phyloP scores from a whole-genome alignment of 108 stramenopile genomes.

The Mediolabrus comicus region DNA sequence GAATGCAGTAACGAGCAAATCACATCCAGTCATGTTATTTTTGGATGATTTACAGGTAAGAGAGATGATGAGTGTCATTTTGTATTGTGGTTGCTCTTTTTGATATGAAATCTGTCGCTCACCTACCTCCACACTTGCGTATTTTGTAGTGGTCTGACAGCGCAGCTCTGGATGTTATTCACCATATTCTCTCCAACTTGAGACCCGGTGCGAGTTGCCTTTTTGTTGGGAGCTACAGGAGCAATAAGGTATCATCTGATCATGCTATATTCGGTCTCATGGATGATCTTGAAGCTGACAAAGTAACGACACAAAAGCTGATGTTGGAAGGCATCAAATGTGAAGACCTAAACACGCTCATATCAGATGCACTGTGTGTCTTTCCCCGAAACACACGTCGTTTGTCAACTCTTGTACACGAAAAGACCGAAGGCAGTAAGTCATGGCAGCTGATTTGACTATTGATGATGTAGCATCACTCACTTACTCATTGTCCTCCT shows the following conservation, averaged over 20 bases:
- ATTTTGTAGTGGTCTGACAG: constrained; percentile 40
- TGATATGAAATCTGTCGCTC: constrained; percentile 16
- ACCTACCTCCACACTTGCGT: constrained; percentile 9
- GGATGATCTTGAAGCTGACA: not conserved
- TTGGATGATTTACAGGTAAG: constrained; percentile 23
- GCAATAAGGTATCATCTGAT: constrained; percentile 27
- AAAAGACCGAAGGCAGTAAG: constrained; percentile 34
- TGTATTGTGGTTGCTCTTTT: not conserved
- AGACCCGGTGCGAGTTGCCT: constrained; percentile 19
- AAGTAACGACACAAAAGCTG: constrained; percentile 3
- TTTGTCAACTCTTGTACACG: constrained; percentile 16
- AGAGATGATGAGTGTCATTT: constrained; percentile 1
- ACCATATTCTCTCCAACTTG: constrained; percentile 27
- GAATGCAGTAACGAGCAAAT: constrained; percentile 22
- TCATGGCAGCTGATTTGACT: not conserved
- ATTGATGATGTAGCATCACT: not conserved
- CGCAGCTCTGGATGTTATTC: constrained; percentile 23
- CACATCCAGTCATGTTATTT: constrained; percentile 30
- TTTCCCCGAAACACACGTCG: constrained; percentile 23
- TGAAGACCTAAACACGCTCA: constrained; percentile 25
- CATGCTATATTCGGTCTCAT: constrained; percentile 29
- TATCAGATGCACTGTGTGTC: constrained; percentile 29
- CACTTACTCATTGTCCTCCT: not conserved
- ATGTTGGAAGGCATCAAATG: constrained; percentile 18
- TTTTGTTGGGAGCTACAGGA: constrained; percentile 41